Percentiles rank a stretch among this genome's conserved stretches.
Conservation (phyloP, 441 rosid species). For the Hura crepitans region DNA sequence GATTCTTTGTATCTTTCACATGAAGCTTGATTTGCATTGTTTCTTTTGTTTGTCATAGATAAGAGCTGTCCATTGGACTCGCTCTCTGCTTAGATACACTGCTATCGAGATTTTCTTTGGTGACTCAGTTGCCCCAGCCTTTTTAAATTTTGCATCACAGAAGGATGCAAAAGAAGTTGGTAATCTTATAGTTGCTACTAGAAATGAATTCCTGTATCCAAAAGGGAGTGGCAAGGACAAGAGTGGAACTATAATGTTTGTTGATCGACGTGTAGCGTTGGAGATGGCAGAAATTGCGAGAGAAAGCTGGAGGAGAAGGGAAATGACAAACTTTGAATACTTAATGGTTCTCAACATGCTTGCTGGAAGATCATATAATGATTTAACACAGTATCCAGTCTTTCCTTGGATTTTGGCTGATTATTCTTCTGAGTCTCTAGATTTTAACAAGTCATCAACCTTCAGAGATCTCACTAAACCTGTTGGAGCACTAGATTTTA, state of each 20-base stretch:
- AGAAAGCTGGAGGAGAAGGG: conserved; percentile 98
- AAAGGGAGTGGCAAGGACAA: conserved; percentile 84
- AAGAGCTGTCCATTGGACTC: conserved; percentile 90
- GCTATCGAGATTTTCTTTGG: conserved; percentile 84
- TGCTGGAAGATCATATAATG: conserved; percentile 96
- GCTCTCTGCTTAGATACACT: conserved; percentile 94
- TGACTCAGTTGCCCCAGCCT: conserved; percentile 71
- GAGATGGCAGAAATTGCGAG: conserved; percentile 97
- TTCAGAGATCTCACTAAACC: conserved; percentile 98
- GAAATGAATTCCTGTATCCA: conserved; percentile 85
- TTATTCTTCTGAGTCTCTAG: conserved; percentile 86
- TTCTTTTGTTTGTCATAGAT: conserved; percentile 47
- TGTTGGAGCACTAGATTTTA: conserved; percentile 89
- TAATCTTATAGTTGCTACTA: conserved; percentile 71
- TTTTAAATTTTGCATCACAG: conserved; percentile 72
- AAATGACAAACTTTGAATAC: conserved; percentile 95
- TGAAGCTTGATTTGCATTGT: conserved; percentile 26
- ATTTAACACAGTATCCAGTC: conserved; percentile 95
- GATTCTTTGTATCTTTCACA: conserved; percentile 20
- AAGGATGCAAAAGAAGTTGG: conserved; percentile 95
- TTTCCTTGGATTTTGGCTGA: conserved; percentile 98
- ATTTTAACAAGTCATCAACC: conserved; percentile 91
- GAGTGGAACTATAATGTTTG: conserved; percentile 71
- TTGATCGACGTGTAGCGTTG: conserved; percentile 81
- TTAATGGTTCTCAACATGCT: conserved; percentile 91